Evolutionary conservation across 805 yeast genomes (phyloP).

Genomic region (Kodamaea hsintzibuensis): DNA sequence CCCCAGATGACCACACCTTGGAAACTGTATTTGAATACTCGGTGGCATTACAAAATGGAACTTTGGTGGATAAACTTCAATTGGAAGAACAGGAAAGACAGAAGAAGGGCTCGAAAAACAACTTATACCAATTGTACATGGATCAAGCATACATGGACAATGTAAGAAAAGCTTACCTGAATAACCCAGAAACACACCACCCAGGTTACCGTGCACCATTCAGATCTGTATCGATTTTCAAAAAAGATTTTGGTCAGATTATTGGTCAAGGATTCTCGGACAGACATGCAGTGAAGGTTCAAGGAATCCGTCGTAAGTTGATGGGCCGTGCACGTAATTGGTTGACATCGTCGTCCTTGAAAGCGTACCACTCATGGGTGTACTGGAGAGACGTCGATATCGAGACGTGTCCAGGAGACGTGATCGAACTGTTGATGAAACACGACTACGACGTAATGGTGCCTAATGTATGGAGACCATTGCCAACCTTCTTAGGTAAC

Average conservation of each 20-base stretch:
- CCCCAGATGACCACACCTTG: constrained; percentile 63
- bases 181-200: constrained; percentile 58
- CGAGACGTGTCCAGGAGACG: constrained; percentile 77
- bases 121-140: constrained; percentile 71
- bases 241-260: constrained; percentile 79
- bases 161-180: constrained; percentile 56
- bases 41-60: constrained; percentile 69
- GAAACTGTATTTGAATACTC: constrained; percentile 66
- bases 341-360: constrained; percentile 70
- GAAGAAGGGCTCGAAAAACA: constrained; percentile 52
- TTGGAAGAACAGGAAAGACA: constrained; percentile 35
- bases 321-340: constrained; percentile 90
- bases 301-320: constrained; percentile 77
- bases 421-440: constrained; percentile 72
- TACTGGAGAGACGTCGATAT: constrained; percentile 90
- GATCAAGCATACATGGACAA: constrained; percentile 57
- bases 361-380: constrained; percentile 88
- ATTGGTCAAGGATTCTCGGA: constrained; percentile 86
- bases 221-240: constrained; percentile 75
- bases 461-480: constrained; percentile 96
- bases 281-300: constrained; percentile 81
- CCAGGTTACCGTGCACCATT: constrained; percentile 64
- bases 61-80: constrained; percentile 50
- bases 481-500: constrained; percentile 85
- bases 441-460: constrained; percentile 69